Evolutionary conservation across 1,139 yeast species (phyloP).

Genomic region (Suhomyces guaymorum): DNA sequence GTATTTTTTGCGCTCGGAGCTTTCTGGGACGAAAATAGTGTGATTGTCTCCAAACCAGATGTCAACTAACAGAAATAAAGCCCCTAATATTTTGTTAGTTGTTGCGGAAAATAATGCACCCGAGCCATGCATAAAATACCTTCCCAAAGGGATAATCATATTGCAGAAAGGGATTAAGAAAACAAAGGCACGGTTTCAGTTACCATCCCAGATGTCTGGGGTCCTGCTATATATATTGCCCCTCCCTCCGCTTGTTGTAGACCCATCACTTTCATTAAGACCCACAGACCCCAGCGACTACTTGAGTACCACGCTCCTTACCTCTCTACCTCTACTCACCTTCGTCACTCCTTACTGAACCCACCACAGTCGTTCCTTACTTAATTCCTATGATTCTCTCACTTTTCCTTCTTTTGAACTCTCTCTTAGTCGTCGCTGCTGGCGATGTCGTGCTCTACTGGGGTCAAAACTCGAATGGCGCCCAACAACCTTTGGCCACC

Average conservation of each 20-base stretch:
- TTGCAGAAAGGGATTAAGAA: constrained; percentile 5
- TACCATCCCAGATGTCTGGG: too few species aligned
- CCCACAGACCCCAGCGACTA: constrained; percentile 2
- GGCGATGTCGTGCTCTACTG: constrained; percentile 70
- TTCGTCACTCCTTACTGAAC: constrained; percentile 5
- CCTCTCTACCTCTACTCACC: constrained; percentile 6
- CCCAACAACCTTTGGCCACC: constrained; percentile 60
- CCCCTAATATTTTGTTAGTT: not conserved
- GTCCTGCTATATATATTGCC: constrained; percentile 3
- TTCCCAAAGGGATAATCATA: constrained; percentile 7
- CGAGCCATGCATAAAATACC: constrained; percentile 1
- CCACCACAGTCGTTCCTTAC: constrained; percentile 10
- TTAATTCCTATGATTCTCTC: constrained; percentile 5
- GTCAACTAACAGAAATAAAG: not conserved
- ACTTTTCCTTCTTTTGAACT: constrained; percentile 8
- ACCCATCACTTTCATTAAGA: not conserved
- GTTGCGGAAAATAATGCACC: constrained; percentile 5
- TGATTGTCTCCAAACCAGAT: too few species aligned
- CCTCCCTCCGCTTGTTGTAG: not conserved
- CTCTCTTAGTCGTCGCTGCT: constrained; percentile 14
- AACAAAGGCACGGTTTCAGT: not conserved
- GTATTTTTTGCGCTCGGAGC: not conserved
- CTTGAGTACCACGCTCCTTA: not conserved
- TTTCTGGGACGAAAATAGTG: not conserved
- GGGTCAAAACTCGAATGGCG: constrained; percentile 88